Percentiles rank a stretch among this genome's conserved stretches.
phyloP scores from a whole-genome alignment of 2,329 filamentous ascomycete genomes.

The Karstenula rhodostoma region DNA sequence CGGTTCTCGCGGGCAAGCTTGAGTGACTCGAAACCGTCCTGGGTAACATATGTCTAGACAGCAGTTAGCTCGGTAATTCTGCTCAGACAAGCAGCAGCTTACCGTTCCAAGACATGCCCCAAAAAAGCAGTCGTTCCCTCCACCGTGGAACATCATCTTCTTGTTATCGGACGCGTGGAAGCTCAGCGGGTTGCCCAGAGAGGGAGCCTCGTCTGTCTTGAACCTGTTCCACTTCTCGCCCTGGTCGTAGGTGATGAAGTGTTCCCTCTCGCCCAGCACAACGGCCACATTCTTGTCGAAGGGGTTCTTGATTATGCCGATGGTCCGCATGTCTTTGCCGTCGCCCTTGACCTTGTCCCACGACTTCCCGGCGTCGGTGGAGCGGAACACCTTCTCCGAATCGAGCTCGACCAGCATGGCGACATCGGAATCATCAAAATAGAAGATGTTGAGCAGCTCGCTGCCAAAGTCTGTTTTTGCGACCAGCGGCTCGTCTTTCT shows the following conservation, averaged over 20 bases:
- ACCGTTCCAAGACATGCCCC: slow-evolving; percentile 57
- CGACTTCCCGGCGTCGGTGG: slow-evolving; percentile 77
- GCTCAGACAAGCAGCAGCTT: slow-evolving; percentile 45
- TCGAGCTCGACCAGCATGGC: slow-evolving; percentile 76
- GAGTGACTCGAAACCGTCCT: slow-evolving; percentile 79
- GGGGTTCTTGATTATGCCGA: slow-evolving; percentile 76
- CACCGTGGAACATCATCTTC: slow-evolving; percentile 80
- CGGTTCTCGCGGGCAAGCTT: slow-evolving; percentile 73
- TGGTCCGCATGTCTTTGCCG: slow-evolving; percentile 64
- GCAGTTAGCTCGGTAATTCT: slow-evolving; percentile 18
- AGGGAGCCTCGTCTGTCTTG: slow-evolving; percentile 61
- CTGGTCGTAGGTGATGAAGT: slow-evolving; percentile 84
- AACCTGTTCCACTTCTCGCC: slow-evolving; percentile 85
- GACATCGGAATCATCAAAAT: slow-evolving; percentile 89
- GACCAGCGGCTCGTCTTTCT: slow-evolving; percentile 72
- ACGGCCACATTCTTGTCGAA: slow-evolving; percentile 82
- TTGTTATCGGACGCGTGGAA: slow-evolving; percentile 87
- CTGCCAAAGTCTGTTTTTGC: slow-evolving; percentile 71
- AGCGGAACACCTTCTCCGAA: slow-evolving; percentile 75
- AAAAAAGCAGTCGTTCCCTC: slow-evolving; percentile 46
- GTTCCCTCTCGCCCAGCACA: slow-evolving; percentile 73
- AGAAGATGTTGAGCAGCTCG: slow-evolving; percentile 75
- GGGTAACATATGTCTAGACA: slow-evolving; percentile 72
- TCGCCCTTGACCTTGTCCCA: slow-evolving; percentile 68
- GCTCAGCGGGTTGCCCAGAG: slow-evolving; percentile 69